Evolutionary conservation across 2,329 filamentous ascomycete genomes (phyloP).

Genomic region (Drechslera avenae): DNA sequence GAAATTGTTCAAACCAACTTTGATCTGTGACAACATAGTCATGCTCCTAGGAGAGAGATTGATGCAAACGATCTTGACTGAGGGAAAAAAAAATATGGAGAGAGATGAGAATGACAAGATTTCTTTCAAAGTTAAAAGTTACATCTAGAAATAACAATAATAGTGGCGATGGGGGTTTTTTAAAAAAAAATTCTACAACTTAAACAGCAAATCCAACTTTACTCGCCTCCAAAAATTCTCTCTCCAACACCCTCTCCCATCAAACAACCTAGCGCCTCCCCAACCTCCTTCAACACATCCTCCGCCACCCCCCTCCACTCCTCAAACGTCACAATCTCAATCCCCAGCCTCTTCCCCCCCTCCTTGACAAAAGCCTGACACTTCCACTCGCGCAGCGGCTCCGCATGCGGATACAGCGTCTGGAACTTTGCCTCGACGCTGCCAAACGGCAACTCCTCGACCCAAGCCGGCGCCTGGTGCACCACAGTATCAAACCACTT

Average conservation of each 20-base stretch:
- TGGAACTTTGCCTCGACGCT: slow-evolving; percentile 52
- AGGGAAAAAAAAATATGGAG: too few relatives aligned
- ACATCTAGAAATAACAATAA: too few relatives aligned
- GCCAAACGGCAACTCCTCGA: slow-evolving; percentile 60
- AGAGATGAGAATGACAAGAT: too few relatives aligned
- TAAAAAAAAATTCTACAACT: too few relatives aligned
- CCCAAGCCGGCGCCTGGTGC: slow-evolving; percentile 56
- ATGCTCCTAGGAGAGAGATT: too few relatives aligned
- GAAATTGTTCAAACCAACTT: too few relatives aligned
- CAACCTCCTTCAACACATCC: slow-evolving; percentile 55
- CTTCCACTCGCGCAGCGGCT: slow-evolving; percentile 57
- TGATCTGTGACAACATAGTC: too few relatives aligned
- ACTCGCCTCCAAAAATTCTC: slow-evolving; percentile 30
- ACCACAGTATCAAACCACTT: slow-evolving; percentile 48
- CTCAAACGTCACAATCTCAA: slow-evolving; percentile 66
- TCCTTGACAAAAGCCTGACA: slow-evolving; percentile 62
- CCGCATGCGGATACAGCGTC: slow-evolving; percentile 60
- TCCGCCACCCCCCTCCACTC: slow-evolving; percentile 60
- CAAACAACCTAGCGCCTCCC: slow-evolving; percentile 32
- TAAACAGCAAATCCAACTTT: too few relatives aligned
- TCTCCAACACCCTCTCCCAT: slow-evolving; percentile 23
- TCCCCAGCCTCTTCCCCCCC: slow-evolving; percentile 56
- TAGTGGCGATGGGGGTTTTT: too few relatives aligned
- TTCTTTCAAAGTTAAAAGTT: too few relatives aligned
- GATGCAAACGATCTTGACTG: too few relatives aligned